Base-by-base conservation (phyloP, 140 eudicot species). In the Cichorium intybus region DNA sequence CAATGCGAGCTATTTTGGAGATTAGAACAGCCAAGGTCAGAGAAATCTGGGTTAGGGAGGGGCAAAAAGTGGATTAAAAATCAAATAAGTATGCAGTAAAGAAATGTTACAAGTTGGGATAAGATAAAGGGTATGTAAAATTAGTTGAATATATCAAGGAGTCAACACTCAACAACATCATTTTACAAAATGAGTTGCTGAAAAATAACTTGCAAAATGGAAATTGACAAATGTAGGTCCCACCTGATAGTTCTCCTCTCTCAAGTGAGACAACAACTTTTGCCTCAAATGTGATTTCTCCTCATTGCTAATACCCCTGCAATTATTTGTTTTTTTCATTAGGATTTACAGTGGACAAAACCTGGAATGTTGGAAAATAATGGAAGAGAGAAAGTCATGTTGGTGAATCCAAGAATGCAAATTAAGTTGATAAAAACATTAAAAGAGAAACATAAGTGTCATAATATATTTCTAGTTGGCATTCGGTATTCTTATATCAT, bases 241-340 rank as follows among this genome's bases (percentile, higher is more conserved):
- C 60, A 93, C 99, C 97, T 88, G 95, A 71, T 88, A 79, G 79
- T 93, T 88, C 68, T 93, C 95, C 75, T 93, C 99, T 76, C 97
- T 85, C 76, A 88, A 75, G 80, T 93, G 95, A 70, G 95, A 93
- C 74, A 93, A 64, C 70, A 93, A 64, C 68, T 88, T 93, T 74
- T 82, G 86, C 75, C 84, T 80, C 75, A 93, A 76, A 74, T 88
- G 85, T 43, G 77, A 29, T 77, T 93, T 93, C 77, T 93, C 99
- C 67, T 93, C 99, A 43, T 41, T 85, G 81, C 81, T 81, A 17
- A 88, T 83, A 57, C 97, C 90, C 91, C 99, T 93, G 84, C 77
- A 79, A 52, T 67, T 41, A 21, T 55, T 49, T 35, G 33, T 76
- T 15, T n/a, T 15, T n/a, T 9, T 10, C 26, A 47, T 64, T 43